Conservation (phyloP, 768 basidiomycete species). For the Tulasnella sp. region DNA sequence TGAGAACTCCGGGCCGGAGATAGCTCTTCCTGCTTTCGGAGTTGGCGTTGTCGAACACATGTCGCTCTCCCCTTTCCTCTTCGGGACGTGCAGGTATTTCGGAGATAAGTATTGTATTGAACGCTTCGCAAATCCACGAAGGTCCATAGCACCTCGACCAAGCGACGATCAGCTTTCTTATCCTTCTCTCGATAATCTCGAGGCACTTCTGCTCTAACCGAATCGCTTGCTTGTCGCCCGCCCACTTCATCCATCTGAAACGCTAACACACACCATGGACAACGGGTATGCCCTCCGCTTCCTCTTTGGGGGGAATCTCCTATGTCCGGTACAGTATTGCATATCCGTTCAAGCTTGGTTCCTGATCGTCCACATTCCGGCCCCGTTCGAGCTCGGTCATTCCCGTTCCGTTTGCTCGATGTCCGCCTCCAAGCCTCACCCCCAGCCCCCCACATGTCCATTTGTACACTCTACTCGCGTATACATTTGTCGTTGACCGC, state of each 20-base stretch:
- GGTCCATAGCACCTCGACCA: background rate
- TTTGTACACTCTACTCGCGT: too few relatives aligned
- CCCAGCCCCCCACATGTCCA: background rate
- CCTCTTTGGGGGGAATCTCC: too few relatives aligned
- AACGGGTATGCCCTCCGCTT: too few relatives aligned
- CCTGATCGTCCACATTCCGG: slow-evolving; percentile 1
- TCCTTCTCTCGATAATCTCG: background rate
- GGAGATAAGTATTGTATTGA: background rate
- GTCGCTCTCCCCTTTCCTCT: background rate
- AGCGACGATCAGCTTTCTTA: background rate
- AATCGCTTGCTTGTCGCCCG: too few relatives aligned
- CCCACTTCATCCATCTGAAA: too few relatives aligned
- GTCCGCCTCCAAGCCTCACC: background rate
- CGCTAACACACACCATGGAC: too few relatives aligned
- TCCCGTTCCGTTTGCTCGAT: background rate
- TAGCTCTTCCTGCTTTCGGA: too few relatives aligned
- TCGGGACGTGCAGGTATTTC: background rate
- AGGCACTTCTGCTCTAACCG: background rate
- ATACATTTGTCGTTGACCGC: too few relatives aligned
- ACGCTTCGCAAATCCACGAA: background rate
- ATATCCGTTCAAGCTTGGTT: background rate
- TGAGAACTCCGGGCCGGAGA: too few relatives aligned
- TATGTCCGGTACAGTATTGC: too few relatives aligned
- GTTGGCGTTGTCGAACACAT: background rate
- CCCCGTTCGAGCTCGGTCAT: background rate